phyloP scores from a whole-genome alignment of 768 basidiomycete species.

The Trametes coccinea region DNA sequence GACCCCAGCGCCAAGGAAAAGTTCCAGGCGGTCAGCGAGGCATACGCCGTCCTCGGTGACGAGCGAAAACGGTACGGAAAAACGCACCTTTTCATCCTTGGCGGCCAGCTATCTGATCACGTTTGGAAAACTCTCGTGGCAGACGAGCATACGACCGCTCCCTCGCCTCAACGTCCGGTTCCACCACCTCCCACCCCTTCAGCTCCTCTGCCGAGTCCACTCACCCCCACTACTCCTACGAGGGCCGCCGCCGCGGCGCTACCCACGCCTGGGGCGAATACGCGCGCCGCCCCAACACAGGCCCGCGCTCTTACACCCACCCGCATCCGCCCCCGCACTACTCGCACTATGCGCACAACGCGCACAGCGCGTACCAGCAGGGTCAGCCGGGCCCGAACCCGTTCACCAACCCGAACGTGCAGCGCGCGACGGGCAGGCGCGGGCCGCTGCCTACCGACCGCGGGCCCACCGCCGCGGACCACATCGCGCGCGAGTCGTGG shows the following conservation, averaged over 20 bases:
- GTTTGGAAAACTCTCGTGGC: background rate
- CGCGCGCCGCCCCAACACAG: conserved; percentile 21
- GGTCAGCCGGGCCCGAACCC: conserved; percentile 20
- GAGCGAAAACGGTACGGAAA: conserved; percentile 44
- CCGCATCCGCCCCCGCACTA: conserved; percentile 16
- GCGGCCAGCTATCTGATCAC: too few species aligned
- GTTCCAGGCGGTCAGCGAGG: conserved; percentile 49
- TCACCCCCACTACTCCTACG: conserved; percentile 29
- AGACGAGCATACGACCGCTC: conserved; percentile 40
- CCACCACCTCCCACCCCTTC: background rate
- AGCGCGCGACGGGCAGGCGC: conserved; percentile 28
- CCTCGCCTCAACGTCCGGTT: conserved; percentile 8
- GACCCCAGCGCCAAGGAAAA: conserved; percentile 40
- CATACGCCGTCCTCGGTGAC: conserved; percentile 46
- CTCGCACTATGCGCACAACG: conserved; percentile 9
- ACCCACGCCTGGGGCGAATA: conserved; percentile 39
- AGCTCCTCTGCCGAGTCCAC: conserved; percentile 18
- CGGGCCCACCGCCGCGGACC: conserved; percentile 19
- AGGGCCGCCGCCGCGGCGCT: conserved; percentile 35
- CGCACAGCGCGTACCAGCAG: background rate
- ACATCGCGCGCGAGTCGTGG: conserved; percentile 22
- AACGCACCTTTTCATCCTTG: background rate
- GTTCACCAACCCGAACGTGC: conserved; percentile 29
- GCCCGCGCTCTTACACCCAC: conserved; percentile 15
- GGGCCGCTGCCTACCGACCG: conserved; percentile 7